Evolutionary conservation across 345 rosid species (phyloP), one percentile per base, ranked within the genome.

Genomic region (Hibiscus tridactylites): DNA sequence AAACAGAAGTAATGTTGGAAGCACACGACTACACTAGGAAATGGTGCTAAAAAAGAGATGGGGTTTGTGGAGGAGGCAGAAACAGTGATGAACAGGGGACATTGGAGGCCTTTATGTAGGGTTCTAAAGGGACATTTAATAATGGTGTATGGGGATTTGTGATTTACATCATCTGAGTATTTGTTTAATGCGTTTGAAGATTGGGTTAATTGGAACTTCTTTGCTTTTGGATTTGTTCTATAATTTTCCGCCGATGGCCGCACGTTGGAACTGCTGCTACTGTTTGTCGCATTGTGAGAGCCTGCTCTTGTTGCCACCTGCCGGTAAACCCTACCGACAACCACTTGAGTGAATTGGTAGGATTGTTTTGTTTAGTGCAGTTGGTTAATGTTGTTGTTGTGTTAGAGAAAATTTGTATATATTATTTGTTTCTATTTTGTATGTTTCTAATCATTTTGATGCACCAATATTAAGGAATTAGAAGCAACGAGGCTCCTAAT

Each of bases 241-340:
- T 58, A 58, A 9, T 61, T 79, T 80, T 83, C 87, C 88, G 86
- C 93, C 90, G 90, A 85, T 76, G 83, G 93, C 89, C 93, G 89
- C 88, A 83, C 89, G 88, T 86, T 80, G 86, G 86, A 79, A 80
- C 87, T 84, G 85, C 73, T 77, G 86, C 9, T 39, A 39, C 76
- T 28, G 12, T 70, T 83, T 88, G 86, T 86, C 86, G 85, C 80
- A 70, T 83, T 81, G 69, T 77, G 80, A 61, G 59, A 68, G 53
- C 59, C 13, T 66, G 29, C 64, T 47, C 6, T 6, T 50, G 39
- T 72, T 26, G 72, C 72, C 79, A 77, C 78, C 81, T 42, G 75
- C 77, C 73, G 65, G 74, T 74, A 57, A 54, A 6, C 50, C 59
- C 72, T 72, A 49, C 82, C 79, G 79, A 72, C 84, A 77, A 59